Base-by-base conservation (phyloP, 2,329 filamentous ascomycete species). In the Niveomyces coronatus region DNA sequence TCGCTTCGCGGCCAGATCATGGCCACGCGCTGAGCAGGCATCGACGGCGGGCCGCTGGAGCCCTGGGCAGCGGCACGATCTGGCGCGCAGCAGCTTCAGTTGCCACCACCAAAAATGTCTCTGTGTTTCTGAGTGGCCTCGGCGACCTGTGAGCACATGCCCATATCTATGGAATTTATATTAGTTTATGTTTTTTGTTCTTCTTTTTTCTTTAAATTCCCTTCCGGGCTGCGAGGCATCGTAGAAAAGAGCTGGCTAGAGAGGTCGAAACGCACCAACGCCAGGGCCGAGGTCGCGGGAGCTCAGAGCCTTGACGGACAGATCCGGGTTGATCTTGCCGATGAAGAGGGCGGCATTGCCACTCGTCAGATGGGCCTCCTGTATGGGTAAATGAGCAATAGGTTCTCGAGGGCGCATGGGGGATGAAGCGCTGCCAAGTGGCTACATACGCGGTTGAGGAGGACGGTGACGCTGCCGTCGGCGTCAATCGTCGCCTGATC, bases 121-220 rank as follows among this genome's bases (percentile, higher is more conserved):
- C 82, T 84, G 55, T 86, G 76, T 35, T 79, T 74, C 61, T 95
- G 88, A 23, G 86, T 91, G 24, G 78, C 80, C 41, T 95, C 84
- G 13, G 94, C 88, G 3, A 95, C 82, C 0, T 81, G 76, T 41
- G 85, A 78, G 43, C 79, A 82, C 23, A 85, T 71, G 37, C 69
- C 70, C 59, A 83, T 85, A 62, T 95, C 87, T 89, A 42, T 4
- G n/a, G 9, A 10, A 2, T 18, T 27, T 8, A 20, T 19, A 24
- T 37, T 16, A 42, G 20, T 14, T n/a, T n/a, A n/a, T n/a, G n/a
- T n/a, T 36, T 29, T 6, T 16, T 22, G 5, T 9, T 16, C 9
- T 20, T 11, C n/a, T 29, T 16, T 20, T 20, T 16, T 30, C 14
- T 31, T 5, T 10, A 3, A 6, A 9, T 24, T 24, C 23, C 8